Conservation (phyloP, 352 stramenopile species). For the Globisporangium radiosum region DNA sequence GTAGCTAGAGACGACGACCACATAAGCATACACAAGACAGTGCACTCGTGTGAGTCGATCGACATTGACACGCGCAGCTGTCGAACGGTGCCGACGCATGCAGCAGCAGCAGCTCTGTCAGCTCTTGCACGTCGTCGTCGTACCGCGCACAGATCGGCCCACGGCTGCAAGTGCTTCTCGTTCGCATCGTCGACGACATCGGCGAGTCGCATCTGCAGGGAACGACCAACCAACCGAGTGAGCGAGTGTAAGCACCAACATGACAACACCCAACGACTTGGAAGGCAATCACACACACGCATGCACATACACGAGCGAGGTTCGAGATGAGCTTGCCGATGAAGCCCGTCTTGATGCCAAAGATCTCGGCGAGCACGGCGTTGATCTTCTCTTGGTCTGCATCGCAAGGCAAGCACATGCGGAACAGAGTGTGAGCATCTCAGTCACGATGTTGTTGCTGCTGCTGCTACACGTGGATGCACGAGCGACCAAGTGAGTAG, state of each 20-base stretch:
- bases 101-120: not conserved
- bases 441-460: not conserved
- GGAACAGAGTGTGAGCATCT: not conserved
- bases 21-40: not conserved
- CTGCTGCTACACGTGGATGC: not conserved
- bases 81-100: not conserved
- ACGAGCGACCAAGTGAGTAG: not conserved
- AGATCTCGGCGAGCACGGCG: conserved; percentile 61
- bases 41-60: not conserved
- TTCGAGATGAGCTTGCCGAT: conserved; percentile 84
- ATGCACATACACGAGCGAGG: conserved; percentile 38
- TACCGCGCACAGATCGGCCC: conserved; percentile 77
- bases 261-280: not conserved
- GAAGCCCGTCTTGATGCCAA: conserved; percentile 80
- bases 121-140: conserved; percentile 2
- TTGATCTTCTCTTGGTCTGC: conserved; percentile 81
- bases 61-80: not conserved
- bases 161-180: conserved; percentile 87
- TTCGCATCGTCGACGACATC: conserved; percentile 87
- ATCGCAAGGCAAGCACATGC: not conserved
- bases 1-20: conserved; percentile 27
- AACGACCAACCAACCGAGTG: not conserved
- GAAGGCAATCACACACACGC: not conserved
- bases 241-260: not conserved
- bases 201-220: conserved; percentile 43